Conservation (phyloP, 345 rosid species). For the Geranium brycei region DNA sequence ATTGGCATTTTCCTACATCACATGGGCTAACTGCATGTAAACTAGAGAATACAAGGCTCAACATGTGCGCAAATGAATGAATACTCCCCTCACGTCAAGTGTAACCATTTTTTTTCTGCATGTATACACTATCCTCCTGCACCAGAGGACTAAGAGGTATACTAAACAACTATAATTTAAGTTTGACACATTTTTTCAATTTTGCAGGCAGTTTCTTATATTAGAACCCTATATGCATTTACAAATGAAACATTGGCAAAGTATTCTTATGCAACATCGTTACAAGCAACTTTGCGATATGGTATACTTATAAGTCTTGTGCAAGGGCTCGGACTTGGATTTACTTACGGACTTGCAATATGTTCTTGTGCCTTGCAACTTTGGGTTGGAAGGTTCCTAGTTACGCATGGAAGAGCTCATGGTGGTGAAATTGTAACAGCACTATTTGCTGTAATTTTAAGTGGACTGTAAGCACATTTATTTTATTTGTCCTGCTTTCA, state of each 20-base stretch:
- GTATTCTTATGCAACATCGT: slow-evolving; percentile 89
- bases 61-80: no score
- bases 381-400: slow-evolving; percentile 86
- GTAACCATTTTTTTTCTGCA: no score
- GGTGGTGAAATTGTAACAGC: slow-evolving; percentile 92
- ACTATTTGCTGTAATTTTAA: slow-evolving; percentile 80
- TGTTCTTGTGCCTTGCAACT: slow-evolving; percentile 96
- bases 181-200: no score
- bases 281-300: slow-evolving; percentile 92
- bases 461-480: slow-evolving; percentile 83
- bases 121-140: no score
- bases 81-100: no score
- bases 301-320: slow-evolving; percentile 90
- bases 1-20: no score
- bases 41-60: no score
- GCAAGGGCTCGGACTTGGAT: slow-evolving; percentile 99
- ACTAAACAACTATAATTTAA: no score
- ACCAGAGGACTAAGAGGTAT: no score
- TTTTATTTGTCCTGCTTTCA: slow-evolving; percentile 7
- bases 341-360: slow-evolving; percentile 95
- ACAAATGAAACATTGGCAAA: slow-evolving; percentile 96
- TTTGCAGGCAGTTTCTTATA: slow-evolving; percentile 82
- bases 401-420: slow-evolving; percentile 39
- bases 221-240: slow-evolving; percentile 88
- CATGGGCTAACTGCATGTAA: no score